Conservation (phyloP, 768 basidiomycete genomes). For the Phaeotremella skinneri region DNA sequence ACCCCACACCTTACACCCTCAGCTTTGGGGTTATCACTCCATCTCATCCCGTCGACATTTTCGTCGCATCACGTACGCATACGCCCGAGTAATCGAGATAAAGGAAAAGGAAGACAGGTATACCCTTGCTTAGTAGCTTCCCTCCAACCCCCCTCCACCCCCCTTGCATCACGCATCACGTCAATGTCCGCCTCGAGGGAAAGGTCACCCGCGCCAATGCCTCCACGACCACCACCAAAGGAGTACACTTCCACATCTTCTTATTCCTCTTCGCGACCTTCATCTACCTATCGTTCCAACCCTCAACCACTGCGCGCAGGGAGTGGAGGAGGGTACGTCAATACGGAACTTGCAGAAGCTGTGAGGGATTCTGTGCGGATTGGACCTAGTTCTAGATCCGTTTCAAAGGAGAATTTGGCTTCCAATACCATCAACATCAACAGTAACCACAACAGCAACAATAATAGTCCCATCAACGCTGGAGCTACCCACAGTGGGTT, state of each 20-base stretch:
- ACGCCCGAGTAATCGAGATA: not conserved
- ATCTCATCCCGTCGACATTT: no score
- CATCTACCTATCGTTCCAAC: not conserved
- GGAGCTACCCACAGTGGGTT: no score
- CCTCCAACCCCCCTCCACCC: not conserved
- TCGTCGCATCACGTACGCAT: no score
- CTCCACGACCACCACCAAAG: slow-evolving; percentile 1
- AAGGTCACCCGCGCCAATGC: not conserved
- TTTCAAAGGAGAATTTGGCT: not conserved
- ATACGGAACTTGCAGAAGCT: slow-evolving; percentile 25
- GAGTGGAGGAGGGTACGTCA: slow-evolving; percentile 3
- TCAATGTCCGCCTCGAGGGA: slow-evolving; percentile 1
- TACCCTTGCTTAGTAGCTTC: no score
- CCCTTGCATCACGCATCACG: not conserved
- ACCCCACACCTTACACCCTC: no score
- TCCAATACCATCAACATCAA: slow-evolving; percentile 7
- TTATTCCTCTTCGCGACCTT: not conserved
- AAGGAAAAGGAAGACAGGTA: not conserved
- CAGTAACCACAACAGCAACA: no score
- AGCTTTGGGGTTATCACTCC: no score
- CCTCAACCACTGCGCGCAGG: not conserved
- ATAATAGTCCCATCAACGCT: no score
- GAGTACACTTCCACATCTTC: not conserved
- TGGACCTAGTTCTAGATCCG: slow-evolving; percentile 10
- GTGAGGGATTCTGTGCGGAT: slow-evolving; percentile 30